phyloP scores from a whole-genome alignment of 768 basidiomycete genomes.

The Agrocybe pediades region DNA sequence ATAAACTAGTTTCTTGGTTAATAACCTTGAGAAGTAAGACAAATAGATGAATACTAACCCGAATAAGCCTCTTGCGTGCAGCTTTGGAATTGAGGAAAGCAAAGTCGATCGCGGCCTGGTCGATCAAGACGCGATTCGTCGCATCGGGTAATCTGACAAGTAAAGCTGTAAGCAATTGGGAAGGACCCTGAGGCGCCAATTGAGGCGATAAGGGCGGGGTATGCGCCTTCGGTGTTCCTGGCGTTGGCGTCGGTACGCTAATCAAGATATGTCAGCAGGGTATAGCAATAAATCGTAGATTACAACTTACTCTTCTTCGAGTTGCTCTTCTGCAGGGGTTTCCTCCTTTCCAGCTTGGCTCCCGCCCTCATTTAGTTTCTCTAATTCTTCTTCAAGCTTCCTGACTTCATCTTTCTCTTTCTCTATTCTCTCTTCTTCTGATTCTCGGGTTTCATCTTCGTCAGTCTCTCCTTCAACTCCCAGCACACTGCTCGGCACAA shows the following conservation, averaged over 20 bases:
- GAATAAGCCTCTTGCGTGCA: constrained; percentile 87
- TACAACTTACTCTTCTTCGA: constrained; percentile 43
- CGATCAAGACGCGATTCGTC: constrained; percentile 87
- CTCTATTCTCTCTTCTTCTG: constrained; percentile 51
- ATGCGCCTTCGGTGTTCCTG: constrained; percentile 64
- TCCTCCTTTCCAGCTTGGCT: constrained; percentile 3
- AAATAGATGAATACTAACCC: constrained; percentile 46
- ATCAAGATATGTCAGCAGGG: not conserved
- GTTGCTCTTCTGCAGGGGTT: constrained; percentile 27
- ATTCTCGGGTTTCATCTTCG: constrained; percentile 52
- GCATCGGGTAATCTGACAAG: constrained; percentile 91
- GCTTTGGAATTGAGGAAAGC: constrained; percentile 97
- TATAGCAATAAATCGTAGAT: constrained; percentile 18
- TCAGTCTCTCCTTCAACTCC: constrained; percentile 62
- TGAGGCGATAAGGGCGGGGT: constrained; percentile 67
- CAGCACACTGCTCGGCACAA: constrained; percentile 85
- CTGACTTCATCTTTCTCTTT: constrained; percentile 69
- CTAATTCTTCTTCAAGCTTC: constrained; percentile 78
- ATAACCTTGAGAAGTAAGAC: not conserved
- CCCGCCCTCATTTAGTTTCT: constrained; percentile 48
- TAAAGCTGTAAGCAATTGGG: constrained; percentile 88
- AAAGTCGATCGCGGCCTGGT: constrained; percentile 95
- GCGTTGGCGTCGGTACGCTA: constrained; percentile 61
- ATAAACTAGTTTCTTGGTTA: constrained; percentile 64
- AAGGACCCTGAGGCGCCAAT: constrained; percentile 85